Conservation (phyloP, 164 flowering plant genomes). For the Umbellularia californica region DNA sequence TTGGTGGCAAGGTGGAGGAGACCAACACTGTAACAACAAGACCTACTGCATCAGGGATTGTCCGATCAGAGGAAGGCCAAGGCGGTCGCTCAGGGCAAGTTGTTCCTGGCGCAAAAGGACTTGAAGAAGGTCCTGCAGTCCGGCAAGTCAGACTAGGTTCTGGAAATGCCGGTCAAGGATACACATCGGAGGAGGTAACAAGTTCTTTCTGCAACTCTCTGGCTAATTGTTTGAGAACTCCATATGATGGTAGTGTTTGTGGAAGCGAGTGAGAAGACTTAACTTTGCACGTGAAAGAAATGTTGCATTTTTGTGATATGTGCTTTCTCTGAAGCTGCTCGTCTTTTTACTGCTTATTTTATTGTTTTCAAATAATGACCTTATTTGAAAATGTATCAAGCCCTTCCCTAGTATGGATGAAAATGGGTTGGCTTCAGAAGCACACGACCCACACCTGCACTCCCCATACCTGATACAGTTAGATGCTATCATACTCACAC, state of each 20-base stretch:
- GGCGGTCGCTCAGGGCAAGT: conserved; percentile 51
- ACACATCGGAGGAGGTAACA: conserved; percentile 92
- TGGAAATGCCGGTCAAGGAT: conserved; percentile 99
- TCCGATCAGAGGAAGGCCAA: conserved; percentile 58
- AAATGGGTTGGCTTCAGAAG: too few relatives aligned
- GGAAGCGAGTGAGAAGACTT: not conserved
- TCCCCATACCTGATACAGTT: too few relatives aligned
- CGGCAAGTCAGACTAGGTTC: conserved; percentile 59
- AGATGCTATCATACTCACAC: too few relatives aligned
- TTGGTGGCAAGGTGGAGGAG: conserved; percentile 70
- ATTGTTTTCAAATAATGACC: not conserved
- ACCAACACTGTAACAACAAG: conserved; percentile 29
- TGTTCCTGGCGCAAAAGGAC: conserved; percentile 60
- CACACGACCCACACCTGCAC: too few relatives aligned
- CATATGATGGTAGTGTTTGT: not conserved
- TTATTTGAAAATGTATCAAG: not conserved
- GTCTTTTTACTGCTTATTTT: not conserved
- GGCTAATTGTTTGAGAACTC: not conserved
- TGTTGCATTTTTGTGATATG: not conserved
- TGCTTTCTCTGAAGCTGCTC: too few relatives aligned
- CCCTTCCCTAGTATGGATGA: too few relatives aligned
- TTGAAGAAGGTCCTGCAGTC: conserved; percentile 66
- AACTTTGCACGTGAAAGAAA: not conserved
- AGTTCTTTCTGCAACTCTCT: conserved; percentile 2
- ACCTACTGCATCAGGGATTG: conserved; percentile 40